A percentile compares a stretch with the other conserved stretches of the same genome.
Conservation (phyloP, 148 eudicot species). For the Diospyros kaki region DNA sequence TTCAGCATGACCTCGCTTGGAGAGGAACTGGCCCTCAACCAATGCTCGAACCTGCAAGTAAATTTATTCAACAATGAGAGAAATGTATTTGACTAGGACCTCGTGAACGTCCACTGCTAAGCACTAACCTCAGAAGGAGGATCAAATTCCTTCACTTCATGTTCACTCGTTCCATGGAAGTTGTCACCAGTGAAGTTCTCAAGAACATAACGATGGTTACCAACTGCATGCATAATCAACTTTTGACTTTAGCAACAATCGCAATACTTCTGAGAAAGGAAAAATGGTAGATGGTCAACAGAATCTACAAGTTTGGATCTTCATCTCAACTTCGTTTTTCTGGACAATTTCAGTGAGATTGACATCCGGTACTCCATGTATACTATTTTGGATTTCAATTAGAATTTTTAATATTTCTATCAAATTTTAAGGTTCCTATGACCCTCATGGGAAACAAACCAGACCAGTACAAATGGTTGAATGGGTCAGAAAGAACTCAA, state of each 20-base stretch:
- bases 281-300: not conserved
- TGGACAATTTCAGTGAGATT: not conserved
- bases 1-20: conserved; percentile 81
- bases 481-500: not conserved
- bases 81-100: not conserved
- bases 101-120: not conserved
- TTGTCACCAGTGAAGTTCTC: conserved; percentile 56
- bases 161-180: conserved; percentile 51
- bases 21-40: conserved; percentile 81
- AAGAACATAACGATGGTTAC: conserved; percentile 68
- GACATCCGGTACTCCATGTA: not conserved
- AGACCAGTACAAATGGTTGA: not conserved
- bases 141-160: conserved; percentile 71
- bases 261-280: not conserved
- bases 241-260: not conserved
- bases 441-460: too few relatives aligned
- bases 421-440: too few relatives aligned
- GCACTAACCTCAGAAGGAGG: conserved; percentile 63
- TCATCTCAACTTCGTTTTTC: conserved; percentile 1
- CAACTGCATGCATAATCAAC: conserved; percentile 37
- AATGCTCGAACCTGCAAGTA: conserved; percentile 66
- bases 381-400: conserved; percentile 4
- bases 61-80: not conserved
- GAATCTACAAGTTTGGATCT: not conserved
- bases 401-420: not conserved